Base-by-base conservation (phyloP, 169 alveolate genomes). In the Eimeria sp. region DNA sequence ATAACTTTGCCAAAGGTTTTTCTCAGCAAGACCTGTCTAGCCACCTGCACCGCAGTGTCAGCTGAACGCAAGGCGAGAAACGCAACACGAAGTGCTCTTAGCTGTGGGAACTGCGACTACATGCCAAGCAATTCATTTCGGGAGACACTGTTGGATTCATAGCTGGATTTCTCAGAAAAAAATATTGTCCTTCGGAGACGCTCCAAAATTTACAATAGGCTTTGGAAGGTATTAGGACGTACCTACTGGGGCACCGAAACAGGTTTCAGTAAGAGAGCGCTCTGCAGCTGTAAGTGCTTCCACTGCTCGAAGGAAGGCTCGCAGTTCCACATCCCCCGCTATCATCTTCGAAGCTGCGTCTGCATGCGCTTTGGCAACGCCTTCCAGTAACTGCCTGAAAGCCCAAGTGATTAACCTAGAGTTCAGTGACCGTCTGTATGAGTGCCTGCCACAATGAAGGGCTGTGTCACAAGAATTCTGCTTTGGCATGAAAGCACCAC, bases 231-330 rank as follows among this genome's bases (percentile, higher is more conserved):
- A 87, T 43, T 37, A 87, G 68, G 54, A 87, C 94, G 46, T 87
- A 83, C 94, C 94, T 87, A 87, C 52, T 43, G 94, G 52, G 66
- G 85, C 62, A 56, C 94, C 94, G 56, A 87, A 87, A 62, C 94
- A 87, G 16, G 94, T 66, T 58, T 87, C 94, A 27, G 58, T 87
- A 25, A 87, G 94, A 49, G 83, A 62, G 30, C 82, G 80, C 77
- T 87, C 94, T 66, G 94, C 78, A 33, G 94, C 64, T 43, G 82
- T 72, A 64, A 87, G 94, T 27, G 94, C 94, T n/a, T 87, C 94
- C 80, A 87, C 94, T 20, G 94, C 80, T 30, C 83, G 83, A 43
- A 87, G 83, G 66, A 87, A 87, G 43, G 62, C 56, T 54, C 94
- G 83, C 58, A 87, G 68, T 76, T 49, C 94, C 14, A 87, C 94